phyloP scores from a whole-genome alignment of 176 grass and related monocot species.

The Luzula sylvatica region DNA sequence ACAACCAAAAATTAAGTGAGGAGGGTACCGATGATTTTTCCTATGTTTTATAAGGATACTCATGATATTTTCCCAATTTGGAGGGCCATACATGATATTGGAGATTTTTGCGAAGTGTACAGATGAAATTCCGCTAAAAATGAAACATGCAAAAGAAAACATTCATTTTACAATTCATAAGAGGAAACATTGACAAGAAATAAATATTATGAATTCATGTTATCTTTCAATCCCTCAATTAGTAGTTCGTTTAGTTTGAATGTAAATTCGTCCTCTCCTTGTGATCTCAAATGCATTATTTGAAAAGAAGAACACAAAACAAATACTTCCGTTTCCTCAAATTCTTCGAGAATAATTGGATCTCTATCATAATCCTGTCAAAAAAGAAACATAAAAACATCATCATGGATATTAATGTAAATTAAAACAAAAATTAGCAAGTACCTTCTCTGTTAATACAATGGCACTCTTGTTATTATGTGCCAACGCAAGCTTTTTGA shows the following conservation, averaged over 20 bases:
- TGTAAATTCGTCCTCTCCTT: conserved; percentile 2
- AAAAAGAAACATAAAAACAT: background rate
- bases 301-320: conserved; percentile 14
- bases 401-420: background rate
- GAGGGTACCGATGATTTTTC: too few relatives aligned
- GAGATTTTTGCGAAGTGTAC: too few relatives aligned
- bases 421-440: background rate
- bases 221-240: background rate
- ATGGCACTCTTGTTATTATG: conserved; percentile 5
- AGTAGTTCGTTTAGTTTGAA: conserved; percentile 12
- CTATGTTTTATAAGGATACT: too few relatives aligned
- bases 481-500: conserved; percentile 3
- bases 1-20: too few relatives aligned
- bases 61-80: too few relatives aligned
- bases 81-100: too few relatives aligned
- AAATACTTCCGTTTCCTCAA: conserved; percentile 1
- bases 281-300: conserved; percentile 5
- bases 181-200: background rate
- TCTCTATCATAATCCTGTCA: conserved; percentile 22
- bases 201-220: background rate
- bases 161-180: too few relatives aligned
- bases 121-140: too few relatives aligned
- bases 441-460: conserved; percentile 23
- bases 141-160: too few relatives aligned
- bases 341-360: conserved; percentile 5